These are phyloP conservation scores for Penicillium fuscoglaucum DNA, from an alignment of 2,329 filamentous ascomycete species.

Conservation along the genomic window DNA sequence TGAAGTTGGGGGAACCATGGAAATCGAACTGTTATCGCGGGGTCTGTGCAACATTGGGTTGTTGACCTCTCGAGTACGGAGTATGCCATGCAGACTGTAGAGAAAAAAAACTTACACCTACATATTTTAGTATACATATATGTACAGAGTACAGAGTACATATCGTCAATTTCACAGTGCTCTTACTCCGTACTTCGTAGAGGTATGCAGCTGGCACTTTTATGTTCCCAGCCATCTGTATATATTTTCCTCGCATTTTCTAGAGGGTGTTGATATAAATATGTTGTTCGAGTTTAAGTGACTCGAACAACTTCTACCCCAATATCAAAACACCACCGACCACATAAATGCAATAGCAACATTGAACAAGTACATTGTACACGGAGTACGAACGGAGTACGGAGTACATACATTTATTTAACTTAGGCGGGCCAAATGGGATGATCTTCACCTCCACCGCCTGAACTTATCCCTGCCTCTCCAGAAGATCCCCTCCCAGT, in stretches of 20 bases:
- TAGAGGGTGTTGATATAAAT: not conserved
- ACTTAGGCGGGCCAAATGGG: not conserved
- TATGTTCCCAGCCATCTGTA: not conserved
- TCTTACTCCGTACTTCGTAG: not conserved
- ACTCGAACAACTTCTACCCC: not conserved
- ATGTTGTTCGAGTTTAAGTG: not conserved
- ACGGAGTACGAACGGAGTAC: not conserved
- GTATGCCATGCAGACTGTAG: slow-evolving; percentile 11
- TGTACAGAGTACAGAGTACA: not conserved
- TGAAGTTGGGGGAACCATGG: not conserved
- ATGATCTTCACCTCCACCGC: slow-evolving; percentile 28
- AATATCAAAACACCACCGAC: not conserved
- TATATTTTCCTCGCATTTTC: not conserved
- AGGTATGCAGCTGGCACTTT: not conserved
- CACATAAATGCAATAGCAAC: not conserved
- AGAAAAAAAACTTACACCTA: not conserved
- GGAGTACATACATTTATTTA: not conserved
- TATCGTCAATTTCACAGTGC: not conserved
- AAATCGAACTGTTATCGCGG: not conserved
- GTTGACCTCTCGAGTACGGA: slow-evolving; percentile 10
- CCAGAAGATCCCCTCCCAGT: slow-evolving; percentile 11
- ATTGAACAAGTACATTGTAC: not conserved
- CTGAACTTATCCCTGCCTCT: slow-evolving; percentile 26
- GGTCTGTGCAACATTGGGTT: slow-evolving; percentile 15
- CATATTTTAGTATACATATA: not conserved